phyloP scores from a whole-genome alignment of 2,329 filamentous ascomycete species.

The Penicillium aurantiogriseum region DNA sequence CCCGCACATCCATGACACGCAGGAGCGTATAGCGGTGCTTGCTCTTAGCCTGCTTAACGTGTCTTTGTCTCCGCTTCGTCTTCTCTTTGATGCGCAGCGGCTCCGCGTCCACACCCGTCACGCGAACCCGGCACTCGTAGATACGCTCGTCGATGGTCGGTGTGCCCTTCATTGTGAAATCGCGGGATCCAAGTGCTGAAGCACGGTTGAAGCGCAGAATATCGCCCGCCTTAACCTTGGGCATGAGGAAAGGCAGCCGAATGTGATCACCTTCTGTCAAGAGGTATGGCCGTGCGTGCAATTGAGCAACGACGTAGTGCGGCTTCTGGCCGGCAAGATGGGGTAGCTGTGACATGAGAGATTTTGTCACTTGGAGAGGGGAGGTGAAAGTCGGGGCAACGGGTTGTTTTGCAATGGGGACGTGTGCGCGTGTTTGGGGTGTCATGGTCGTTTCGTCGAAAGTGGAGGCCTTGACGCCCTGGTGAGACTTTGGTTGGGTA shows the following conservation, averaged over 20 bases:
- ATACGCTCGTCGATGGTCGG: conserved; percentile 80
- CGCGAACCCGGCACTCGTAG: conserved; percentile 80
- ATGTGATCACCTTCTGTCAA: conserved; percentile 65
- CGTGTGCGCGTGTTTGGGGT: conserved; percentile 26
- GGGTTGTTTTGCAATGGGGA: conserved; percentile 35
- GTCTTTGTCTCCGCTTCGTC: conserved; percentile 70
- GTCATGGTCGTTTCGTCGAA: conserved; percentile 17
- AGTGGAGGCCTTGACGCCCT: conserved; percentile 6
- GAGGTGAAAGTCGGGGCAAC: conserved; percentile 38
- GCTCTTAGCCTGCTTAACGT: conserved; percentile 73
- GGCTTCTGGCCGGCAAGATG: conserved; percentile 45
- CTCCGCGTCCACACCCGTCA: conserved; percentile 80
- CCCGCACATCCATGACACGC: conserved; percentile 75
- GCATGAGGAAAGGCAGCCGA: conserved; percentile 77
- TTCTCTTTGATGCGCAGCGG: conserved; percentile 75
- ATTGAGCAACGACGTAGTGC: conserved; percentile 49
- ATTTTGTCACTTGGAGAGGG: conserved; percentile 43
- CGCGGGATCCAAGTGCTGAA: conserved; percentile 75
- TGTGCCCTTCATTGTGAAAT: conserved; percentile 81
- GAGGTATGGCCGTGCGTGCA: conserved; percentile 52
- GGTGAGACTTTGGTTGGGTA: conserved; percentile 19
- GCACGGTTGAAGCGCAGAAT: conserved; percentile 85
- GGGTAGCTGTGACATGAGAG: conserved; percentile 45
- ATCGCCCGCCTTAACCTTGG: conserved; percentile 74
- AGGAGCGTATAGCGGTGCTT: conserved; percentile 89